phyloP scores from a whole-genome alignment of 768 basidiomycete species.

The Zangia roseola region DNA sequence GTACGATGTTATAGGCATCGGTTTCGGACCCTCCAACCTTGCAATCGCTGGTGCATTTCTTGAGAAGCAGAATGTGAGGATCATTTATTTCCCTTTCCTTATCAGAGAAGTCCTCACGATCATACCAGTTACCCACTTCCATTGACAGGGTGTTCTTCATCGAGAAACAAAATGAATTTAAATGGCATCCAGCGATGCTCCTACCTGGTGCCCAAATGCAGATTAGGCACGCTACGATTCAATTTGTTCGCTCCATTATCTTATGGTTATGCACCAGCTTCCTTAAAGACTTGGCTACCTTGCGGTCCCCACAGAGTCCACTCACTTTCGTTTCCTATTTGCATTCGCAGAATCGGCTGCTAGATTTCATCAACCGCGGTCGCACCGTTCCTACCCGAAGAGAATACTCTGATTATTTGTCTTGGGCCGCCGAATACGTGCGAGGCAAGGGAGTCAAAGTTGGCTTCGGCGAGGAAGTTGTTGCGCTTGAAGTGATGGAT shows the following conservation, averaged over 20 bases:
- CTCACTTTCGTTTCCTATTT: constrained; percentile 55
- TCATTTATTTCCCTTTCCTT: background rate
- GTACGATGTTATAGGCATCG: constrained; percentile 49
- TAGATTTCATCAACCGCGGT: constrained; percentile 53
- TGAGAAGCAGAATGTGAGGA: constrained; percentile 33
- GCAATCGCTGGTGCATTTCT: constrained; percentile 49
- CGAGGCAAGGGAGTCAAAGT: constrained; percentile 43
- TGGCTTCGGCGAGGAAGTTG: constrained; percentile 46
- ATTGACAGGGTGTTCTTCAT: constrained; percentile 43
- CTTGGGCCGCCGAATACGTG: constrained; percentile 49
- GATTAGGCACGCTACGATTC: constrained; percentile 38
- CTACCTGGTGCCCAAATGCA: constrained; percentile 53
- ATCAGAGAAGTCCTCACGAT: constrained; percentile 1
- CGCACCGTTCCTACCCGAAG: constrained; percentile 50
- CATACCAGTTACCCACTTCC: constrained; percentile 10
- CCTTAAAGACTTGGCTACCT: constrained; percentile 53
- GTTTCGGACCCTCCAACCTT: constrained; percentile 54
- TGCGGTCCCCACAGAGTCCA: constrained; percentile 49
- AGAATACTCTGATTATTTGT: constrained; percentile 54
- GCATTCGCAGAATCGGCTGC: constrained; percentile 46
- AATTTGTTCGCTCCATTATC: background rate
- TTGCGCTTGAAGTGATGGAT: constrained; percentile 35
- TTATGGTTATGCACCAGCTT: constrained; percentile 33
- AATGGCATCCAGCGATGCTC: constrained; percentile 59
- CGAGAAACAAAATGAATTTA: constrained; percentile 46